These are phyloP conservation scores for Craspedostauros australis DNA, from an alignment of 108 stramenopile species.

Conservation along the genomic window DNA sequence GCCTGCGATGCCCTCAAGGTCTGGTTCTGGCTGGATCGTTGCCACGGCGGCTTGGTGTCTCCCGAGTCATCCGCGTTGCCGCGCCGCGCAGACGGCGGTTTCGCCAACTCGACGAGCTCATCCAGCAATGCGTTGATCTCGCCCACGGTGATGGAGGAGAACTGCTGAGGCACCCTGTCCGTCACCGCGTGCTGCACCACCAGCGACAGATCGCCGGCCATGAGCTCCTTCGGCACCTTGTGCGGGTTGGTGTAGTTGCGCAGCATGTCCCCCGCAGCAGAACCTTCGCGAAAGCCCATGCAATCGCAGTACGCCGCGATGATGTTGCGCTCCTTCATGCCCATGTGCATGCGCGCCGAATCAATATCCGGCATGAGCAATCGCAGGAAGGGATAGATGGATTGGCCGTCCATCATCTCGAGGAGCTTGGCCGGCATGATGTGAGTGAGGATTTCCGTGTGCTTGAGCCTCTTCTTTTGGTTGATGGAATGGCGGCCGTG, in stretches of 20 bases:
- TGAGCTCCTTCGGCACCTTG: slow-evolving; percentile 11
- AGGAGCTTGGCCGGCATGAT: slow-evolving; percentile 36
- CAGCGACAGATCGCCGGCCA: slow-evolving; percentile 58
- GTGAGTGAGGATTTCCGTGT: slow-evolving; percentile 31
- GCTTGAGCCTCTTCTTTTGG: slow-evolving; percentile 5
- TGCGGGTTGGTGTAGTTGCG: slow-evolving; percentile 48
- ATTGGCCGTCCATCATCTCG: slow-evolving; percentile 14
- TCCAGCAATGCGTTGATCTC: slow-evolving; percentile 72
- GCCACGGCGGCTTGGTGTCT: too few species aligned
- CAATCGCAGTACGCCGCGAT: slow-evolving; percentile 60
- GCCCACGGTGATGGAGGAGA: slow-evolving; percentile 44
- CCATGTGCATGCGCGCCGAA: slow-evolving; percentile 36
- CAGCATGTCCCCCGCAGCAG: slow-evolving; percentile 34
- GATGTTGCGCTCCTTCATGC: slow-evolving; percentile 66
- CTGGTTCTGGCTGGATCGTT: too few species aligned
- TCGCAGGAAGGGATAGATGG: slow-evolving; percentile 62
- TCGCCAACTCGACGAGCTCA: slow-evolving; percentile 42
- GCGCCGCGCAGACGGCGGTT: not conserved
- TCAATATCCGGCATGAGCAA: slow-evolving; percentile 69
- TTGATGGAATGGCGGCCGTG: slow-evolving; percentile 17
- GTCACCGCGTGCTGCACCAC: slow-evolving; percentile 55
- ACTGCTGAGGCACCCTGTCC: slow-evolving; percentile 24
- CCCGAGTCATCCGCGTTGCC: not conserved
- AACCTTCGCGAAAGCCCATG: slow-evolving; percentile 40
- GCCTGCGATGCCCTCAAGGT: too few species aligned